Conservation (phyloP, 306 rosid genomes). For the Biancaea sappan region DNA sequence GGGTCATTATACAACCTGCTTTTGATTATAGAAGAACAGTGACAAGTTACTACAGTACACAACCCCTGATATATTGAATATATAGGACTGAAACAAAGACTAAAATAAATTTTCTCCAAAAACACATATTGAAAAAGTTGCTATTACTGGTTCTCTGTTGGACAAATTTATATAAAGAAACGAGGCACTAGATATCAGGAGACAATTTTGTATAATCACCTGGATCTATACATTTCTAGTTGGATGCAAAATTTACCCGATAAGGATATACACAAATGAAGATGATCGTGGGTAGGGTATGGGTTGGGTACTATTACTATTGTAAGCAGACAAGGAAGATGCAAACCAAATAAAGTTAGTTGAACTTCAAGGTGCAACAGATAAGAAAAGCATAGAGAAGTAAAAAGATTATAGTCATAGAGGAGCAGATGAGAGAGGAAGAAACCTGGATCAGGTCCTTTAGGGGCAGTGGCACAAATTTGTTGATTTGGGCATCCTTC, state of each 20-base stretch:
- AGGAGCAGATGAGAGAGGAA: background rate
- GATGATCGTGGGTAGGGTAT: no score
- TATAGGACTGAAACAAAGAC: background rate
- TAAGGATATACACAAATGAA: no score
- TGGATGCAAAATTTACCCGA: no score
- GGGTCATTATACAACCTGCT: background rate
- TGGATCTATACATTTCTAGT: background rate
- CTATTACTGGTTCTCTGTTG: background rate
- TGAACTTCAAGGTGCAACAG: background rate
- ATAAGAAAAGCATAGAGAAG: background rate
- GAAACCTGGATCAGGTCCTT: slow-evolving; percentile 92
- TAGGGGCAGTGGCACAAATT: slow-evolving; percentile 88
- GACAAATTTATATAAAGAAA: background rate
- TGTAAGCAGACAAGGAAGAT: no score
- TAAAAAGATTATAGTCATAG: background rate
- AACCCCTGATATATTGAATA: background rate
- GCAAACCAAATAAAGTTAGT: background rate
- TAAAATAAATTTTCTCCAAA: background rate
- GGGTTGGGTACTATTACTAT: no score
- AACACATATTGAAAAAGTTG: background rate
- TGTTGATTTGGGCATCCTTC: slow-evolving; percentile 92
- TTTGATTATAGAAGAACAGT: background rate
- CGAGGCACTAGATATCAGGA: background rate
- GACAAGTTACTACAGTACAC: slow-evolving; percentile 1
- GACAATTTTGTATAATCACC: background rate